Base-by-base conservation (phyloP, 257 asterid genomes). In the Prunella vulgaris region DNA sequence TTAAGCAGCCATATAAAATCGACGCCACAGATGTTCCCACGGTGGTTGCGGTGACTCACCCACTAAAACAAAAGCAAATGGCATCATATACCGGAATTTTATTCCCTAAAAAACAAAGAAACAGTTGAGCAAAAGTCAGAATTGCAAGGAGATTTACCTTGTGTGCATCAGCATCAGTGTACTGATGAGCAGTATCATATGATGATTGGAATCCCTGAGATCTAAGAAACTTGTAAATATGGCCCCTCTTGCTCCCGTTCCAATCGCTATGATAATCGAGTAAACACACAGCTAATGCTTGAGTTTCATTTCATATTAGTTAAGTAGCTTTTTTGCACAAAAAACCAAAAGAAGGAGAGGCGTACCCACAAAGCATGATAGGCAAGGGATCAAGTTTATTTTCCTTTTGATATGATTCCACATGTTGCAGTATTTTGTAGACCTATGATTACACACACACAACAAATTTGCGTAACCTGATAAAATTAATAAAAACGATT, bases 1-100 rank as follows among this genome's bases (percentile, higher is more conserved):
- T 94, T 94, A 33, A 94, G 96, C 80, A 94, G 99, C 99, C 99
- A 94, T 81, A 94, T 94, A 58, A 94, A 94, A 81, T 94, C 99
- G 14, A 94, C 99, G 2, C 97, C 99, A 60, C 99, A 94, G 68
- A 94, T 87, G 80, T 94, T 94, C 32, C 99, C 99, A 7, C 97
- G 97, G 73, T 94, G 99, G 84, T 94, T 94, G 17, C 97, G 97
- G 70, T 94, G 97, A 78, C 98, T 94, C 64, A 91, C 87, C 99
- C 99, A 94, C 99, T 94, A 75, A n/a, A 78, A 80, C 22, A 75
- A 49, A 58, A 54, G 12, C 21, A 60, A 15, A 60, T 14, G 72
- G 48, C 32, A 67, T 80, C 61, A 82, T 74, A 65, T 32, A 66
- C 30, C 30, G 8, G 78, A 78, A 69, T 10, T 59, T 68, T 49